Base-by-base conservation (phyloP, 73 alveolate species). In the Paramecium pentaurelia region DNA sequence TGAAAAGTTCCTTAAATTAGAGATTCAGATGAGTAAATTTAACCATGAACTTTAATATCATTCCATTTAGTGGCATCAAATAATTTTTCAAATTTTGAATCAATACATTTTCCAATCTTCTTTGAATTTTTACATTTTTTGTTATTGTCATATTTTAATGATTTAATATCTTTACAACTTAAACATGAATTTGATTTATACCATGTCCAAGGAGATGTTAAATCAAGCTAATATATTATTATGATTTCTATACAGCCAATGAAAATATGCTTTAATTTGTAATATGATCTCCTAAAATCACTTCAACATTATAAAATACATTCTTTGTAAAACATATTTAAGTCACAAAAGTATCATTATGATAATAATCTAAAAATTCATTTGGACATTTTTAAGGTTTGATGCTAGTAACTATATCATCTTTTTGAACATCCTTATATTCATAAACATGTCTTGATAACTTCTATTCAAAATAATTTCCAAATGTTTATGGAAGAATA, bases 181-280 rank as follows among this genome's bases (percentile, higher is more conserved):
- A 45, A 3, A 27, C 91, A 80, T 3, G 71, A 8, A 8, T 40
- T 25, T 18, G 71, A 20, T 47, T 80, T 80, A 28, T 80, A 80
- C 91, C 91, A 80, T 18, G 91, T 45, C 91, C 91, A 80, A 18
- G 91, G 91, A 25, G 71, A 18, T 9, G 91, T 45, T 80, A 80
- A 80, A 80, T 80, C 91, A 25, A 80, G 38, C 87, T 73, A 54
- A 18, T 54, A 16, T 54, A 54, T 37, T 37, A 37, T 10, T 6
- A 4, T 37, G 8, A 14, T 30, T n/a, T 8, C 4, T 14, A 64
- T 64, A 64, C 84, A 64, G 45, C 16, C 7, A 64, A 4, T 32
- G 8, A 32, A 28, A 28, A 64, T 8, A 64, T 64, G 42, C 51
- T 64, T 28, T 64, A 4, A 32, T 80, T 28, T 45, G 9, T 8